Percentiles rank a stretch among this genome's conserved stretches.
Conservation (phyloP, 1,284 basidiomycete species). For the Irpex sp. region DNA sequence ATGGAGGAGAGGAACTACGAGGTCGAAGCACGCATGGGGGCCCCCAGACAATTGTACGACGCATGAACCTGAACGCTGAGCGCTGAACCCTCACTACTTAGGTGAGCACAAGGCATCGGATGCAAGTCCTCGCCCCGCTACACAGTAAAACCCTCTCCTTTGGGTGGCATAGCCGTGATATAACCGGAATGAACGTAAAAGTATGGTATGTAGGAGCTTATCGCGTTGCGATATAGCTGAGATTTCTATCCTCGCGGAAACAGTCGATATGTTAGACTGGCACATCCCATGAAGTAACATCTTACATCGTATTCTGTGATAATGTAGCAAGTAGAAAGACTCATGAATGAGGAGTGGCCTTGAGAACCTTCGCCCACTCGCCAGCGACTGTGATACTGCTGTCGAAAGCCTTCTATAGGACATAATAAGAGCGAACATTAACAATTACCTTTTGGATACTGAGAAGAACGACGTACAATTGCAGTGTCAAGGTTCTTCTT, state of each 20-base stretch:
- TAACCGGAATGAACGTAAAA: no score
- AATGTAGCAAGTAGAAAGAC: not conserved
- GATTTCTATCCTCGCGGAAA: no score
- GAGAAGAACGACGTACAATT: not conserved
- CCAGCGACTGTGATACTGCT: not conserved
- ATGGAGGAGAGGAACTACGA: not conserved
- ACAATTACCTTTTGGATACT: not conserved
- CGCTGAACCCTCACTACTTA: no score
- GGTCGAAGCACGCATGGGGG: not conserved
- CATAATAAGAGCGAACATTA: not conserved
- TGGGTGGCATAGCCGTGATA: no score
- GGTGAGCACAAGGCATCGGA: no score
- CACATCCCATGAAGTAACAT: not conserved
- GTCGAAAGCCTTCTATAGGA: not conserved
- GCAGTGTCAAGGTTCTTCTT: constrained; percentile 1
- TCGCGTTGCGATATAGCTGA: no score
- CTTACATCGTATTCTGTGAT: not conserved
- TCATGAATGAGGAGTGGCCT: not conserved
- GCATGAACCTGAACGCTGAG: no score
- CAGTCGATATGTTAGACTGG: no score
- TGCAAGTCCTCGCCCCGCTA: no score
- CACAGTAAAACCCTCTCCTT: no score
- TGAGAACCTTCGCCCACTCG: not conserved
- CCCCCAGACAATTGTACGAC: no score
- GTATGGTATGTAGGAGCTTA: no score